Evolutionary conservation across 148 eudicot genomes (phyloP).

Genomic region (Cornus florida): DNA sequence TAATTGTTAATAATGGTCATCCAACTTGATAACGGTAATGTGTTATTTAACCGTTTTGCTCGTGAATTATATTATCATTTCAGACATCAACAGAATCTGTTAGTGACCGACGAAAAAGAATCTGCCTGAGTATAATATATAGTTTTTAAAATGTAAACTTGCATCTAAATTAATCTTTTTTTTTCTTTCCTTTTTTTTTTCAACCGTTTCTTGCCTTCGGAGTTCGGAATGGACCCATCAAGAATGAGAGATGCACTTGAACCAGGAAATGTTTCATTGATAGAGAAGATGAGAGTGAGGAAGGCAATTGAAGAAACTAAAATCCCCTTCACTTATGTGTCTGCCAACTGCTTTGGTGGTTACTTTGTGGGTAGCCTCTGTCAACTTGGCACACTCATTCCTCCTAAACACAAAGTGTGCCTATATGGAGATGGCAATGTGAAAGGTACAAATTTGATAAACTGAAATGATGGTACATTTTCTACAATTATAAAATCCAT

Average conservation of each 20-base stretch:
- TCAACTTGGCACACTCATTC: conserved; percentile 30
- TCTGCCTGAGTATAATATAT: too few relatives aligned
- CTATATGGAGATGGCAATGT: conserved; percentile 35
- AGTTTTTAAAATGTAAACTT: too few relatives aligned
- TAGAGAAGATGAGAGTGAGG: conserved; percentile 43
- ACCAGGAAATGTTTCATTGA: conserved; percentile 49
- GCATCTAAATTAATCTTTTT: too few relatives aligned
- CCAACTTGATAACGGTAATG: too few relatives aligned
- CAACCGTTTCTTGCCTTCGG: conserved; percentile 63
- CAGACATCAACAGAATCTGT: too few relatives aligned
- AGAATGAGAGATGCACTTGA: conserved; percentile 41
- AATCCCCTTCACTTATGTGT: conserved; percentile 50
- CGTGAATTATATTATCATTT: too few relatives aligned
- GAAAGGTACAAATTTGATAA: conserved; percentile 23
- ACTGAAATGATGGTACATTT: too few relatives aligned
- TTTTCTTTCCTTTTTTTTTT: not conserved
- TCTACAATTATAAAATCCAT: too few relatives aligned
- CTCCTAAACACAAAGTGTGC: conserved; percentile 29
- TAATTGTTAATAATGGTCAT: too few relatives aligned
- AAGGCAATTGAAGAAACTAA: conserved; percentile 45
- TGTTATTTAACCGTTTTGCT: too few relatives aligned
- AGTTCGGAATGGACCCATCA: conserved; percentile 55
- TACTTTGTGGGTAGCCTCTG: conserved; percentile 34
- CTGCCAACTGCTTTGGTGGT: conserved; percentile 51
- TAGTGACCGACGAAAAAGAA: too few relatives aligned